A percentile compares a stretch with the other conserved stretches of the same genome.
These are phyloP conservation scores for Malus hybrid DNA, from an alignment of 331 rosid genomes.

Conservation along the genomic window DNA sequence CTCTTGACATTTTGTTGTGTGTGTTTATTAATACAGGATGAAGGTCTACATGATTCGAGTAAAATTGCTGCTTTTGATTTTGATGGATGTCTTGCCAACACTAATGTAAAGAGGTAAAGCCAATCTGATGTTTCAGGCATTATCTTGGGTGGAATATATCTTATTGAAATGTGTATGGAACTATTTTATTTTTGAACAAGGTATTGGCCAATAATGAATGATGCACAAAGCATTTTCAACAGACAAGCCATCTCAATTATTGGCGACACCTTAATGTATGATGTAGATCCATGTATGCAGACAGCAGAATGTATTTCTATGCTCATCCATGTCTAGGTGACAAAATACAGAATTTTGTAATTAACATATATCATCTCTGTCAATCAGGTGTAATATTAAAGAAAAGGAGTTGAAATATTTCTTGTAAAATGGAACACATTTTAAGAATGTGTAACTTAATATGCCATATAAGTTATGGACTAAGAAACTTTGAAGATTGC, in stretches of 20 bases:
- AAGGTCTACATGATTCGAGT: slow-evolving; percentile 63
- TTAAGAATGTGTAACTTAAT: neutral
- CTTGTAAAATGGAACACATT: neutral
- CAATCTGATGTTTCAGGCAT: slow-evolving; percentile 5
- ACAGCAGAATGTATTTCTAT: neutral
- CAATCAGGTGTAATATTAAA: neutral
- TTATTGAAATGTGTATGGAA: no score
- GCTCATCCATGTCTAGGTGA: neutral
- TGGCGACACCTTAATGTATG: neutral
- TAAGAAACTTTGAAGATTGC: neutral
- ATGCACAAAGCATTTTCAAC: neutral
- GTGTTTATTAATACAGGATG: slow-evolving; percentile 46
- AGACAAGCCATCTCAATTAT: neutral
- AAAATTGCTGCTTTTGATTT: slow-evolving; percentile 99
- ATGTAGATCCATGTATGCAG: neutral
- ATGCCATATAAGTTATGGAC: neutral
- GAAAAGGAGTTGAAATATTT: no score
- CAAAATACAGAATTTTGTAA: neutral
- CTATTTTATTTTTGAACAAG: neutral
- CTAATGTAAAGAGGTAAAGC: slow-evolving; percentile 53
- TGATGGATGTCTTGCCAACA: slow-evolving; percentile 86
- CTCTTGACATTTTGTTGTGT: neutral
- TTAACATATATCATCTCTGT: no score
- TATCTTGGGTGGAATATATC: neutral
- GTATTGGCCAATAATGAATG: neutral